These are phyloP conservation scores for Blastomyces emzantsi DNA, from an alignment of 2,329 filamentous ascomycete species.

Conservation along the genomic window DNA sequence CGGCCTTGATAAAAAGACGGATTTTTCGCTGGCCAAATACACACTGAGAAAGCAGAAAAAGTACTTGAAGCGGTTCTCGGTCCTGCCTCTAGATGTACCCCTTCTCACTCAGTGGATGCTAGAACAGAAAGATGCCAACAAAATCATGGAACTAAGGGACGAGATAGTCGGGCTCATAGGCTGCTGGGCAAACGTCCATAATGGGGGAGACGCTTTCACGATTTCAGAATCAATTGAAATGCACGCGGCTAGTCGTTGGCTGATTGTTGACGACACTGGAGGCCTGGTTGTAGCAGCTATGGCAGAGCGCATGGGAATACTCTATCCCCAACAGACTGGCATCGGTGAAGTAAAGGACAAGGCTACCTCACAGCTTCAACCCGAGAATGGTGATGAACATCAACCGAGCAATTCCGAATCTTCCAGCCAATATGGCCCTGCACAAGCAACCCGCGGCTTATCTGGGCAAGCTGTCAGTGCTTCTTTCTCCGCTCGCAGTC, in stretches of 20 bases:
- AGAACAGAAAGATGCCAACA: constrained; percentile 67
- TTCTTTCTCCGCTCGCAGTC: constrained; percentile 15
- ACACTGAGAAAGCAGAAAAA: constrained; percentile 90
- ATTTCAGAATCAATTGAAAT: constrained; percentile 18
- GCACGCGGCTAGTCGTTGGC: constrained; percentile 55
- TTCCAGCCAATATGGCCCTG: not conserved
- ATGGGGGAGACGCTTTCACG: constrained; percentile 39
- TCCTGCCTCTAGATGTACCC: constrained; percentile 72
- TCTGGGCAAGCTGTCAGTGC: constrained; percentile 7
- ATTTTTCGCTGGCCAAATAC: constrained; percentile 91
- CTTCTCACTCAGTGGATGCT: constrained; percentile 68
- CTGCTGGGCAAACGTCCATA: constrained; percentile 87
- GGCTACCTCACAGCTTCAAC: constrained; percentile 16
- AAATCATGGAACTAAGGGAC: constrained; percentile 76
- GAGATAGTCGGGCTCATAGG: constrained; percentile 73
- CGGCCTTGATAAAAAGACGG: constrained; percentile 85
- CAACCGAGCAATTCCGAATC: constrained; percentile 11
- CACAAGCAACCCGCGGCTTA: not conserved
- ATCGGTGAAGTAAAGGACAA: constrained; percentile 22
- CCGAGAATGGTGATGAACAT: constrained; percentile 7
- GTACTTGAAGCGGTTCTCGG: constrained; percentile 79
- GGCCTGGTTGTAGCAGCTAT: constrained; percentile 73
- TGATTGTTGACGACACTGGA: constrained; percentile 79
- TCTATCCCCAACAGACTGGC: constrained; percentile 45
- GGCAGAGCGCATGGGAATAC: constrained; percentile 79